These are phyloP conservation scores for maize (Zea mays) DNA, from an alignment of 176 grass and related monocot species.

Conservation along the genomic window DNA sequence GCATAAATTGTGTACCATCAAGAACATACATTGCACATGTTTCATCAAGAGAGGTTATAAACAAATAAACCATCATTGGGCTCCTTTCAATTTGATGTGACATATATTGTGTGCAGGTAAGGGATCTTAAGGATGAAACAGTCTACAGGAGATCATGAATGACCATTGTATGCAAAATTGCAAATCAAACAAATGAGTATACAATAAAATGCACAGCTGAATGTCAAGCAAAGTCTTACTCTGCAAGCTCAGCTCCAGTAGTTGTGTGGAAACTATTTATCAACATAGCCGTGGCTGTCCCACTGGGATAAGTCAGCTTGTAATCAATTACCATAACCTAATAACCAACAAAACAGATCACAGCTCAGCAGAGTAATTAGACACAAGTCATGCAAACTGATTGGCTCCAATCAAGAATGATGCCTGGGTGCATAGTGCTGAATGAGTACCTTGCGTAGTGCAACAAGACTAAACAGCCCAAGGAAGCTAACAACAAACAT, in stretches of 20 bases:
- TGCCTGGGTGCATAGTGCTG: not conserved
- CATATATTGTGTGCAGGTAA: constrained; percentile 4
- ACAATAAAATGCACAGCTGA: not conserved
- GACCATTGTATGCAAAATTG: not conserved
- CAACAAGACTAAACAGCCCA: constrained; percentile 87
- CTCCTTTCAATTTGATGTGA: not conserved
- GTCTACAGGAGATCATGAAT: not conserved
- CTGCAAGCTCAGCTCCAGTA: constrained; percentile 50
- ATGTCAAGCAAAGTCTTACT: constrained; percentile 32
- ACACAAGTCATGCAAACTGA: not conserved
- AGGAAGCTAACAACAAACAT: constrained; percentile 91
- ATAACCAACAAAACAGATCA: not conserved
- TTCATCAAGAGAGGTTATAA: not conserved
- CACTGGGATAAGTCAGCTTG: constrained; percentile 63
- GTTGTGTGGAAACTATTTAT: constrained; percentile 71
- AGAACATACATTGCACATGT: not conserved
- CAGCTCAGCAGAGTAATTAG: not conserved
- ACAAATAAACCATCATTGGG: not conserved
- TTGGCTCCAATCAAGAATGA: not conserved
- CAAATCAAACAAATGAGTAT: not conserved
- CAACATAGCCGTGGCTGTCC: constrained; percentile 53
- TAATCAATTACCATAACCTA: constrained; percentile 74
- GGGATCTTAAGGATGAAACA: not conserved
- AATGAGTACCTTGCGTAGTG: constrained; percentile 69
- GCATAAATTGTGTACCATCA: not conserved